phyloP scores from a whole-genome alignment of 495 filamentous ascomycete genomes.

The Daldinia grandis region DNA sequence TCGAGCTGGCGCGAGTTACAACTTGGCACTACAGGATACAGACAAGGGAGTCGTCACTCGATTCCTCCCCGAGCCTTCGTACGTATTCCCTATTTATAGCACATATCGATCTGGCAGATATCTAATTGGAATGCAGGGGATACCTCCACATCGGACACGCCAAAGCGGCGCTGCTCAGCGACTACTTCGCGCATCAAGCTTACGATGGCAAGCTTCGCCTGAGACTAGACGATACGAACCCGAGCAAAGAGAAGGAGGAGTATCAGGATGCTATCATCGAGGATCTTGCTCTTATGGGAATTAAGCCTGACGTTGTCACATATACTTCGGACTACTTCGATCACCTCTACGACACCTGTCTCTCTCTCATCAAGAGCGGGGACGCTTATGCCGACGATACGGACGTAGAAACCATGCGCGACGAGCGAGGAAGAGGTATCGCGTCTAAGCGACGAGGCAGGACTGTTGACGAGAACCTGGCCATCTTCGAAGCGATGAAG shows the following conservation, averaged over 20 bases:
- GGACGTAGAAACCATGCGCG: slow-evolving; percentile 82
- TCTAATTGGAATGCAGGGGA: slow-evolving; percentile 54
- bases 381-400: slow-evolving; percentile 93
- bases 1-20: slow-evolving; percentile 88
- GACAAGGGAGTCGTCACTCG: slow-evolving; percentile 92
- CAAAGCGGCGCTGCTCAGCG: slow-evolving; percentile 90
- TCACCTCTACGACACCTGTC: slow-evolving; percentile 78
- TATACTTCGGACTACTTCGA: slow-evolving; percentile 94
- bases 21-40: slow-evolving; percentile 86
- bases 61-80: slow-evolving; percentile 97
- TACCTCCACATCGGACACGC: slow-evolving; percentile 95
- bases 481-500: slow-evolving; percentile 89
- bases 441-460: slow-evolving; percentile 78
- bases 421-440: slow-evolving; percentile 78
- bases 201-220: slow-evolving; percentile 85
- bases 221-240: slow-evolving; percentile 94
- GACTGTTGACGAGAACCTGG: slow-evolving; percentile 81
- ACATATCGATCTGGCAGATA: not conserved
- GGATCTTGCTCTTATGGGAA: slow-evolving; percentile 85
- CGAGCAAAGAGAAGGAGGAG: slow-evolving; percentile 90
- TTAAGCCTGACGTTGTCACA: slow-evolving; percentile 79
- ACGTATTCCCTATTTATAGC: slow-evolving; percentile 43
- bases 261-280: slow-evolving; percentile 89
- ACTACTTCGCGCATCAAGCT: slow-evolving; percentile 91
- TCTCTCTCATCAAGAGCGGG: slow-evolving; percentile 81